phyloP scores from a whole-genome alignment of 2,329 filamentous ascomycete genomes.

The Volutella citrinella region DNA sequence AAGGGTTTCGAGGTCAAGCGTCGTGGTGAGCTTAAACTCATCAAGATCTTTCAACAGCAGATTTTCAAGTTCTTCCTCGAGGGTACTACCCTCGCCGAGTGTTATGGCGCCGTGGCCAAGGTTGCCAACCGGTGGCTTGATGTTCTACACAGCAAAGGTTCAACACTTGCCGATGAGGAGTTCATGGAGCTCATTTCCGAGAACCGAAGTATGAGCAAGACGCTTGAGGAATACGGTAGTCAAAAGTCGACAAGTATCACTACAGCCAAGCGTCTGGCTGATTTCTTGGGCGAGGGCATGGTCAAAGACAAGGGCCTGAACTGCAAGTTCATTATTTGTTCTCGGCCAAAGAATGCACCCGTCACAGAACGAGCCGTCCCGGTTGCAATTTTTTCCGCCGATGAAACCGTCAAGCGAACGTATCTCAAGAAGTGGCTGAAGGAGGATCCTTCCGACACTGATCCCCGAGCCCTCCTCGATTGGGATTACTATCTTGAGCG shows the following conservation, averaged over 20 bases:
- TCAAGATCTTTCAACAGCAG: constrained; percentile 99
- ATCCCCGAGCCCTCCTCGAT: constrained; percentile 85
- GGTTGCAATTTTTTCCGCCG: constrained; percentile 95
- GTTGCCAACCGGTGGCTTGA: constrained; percentile 97
- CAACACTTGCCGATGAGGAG: constrained; percentile 91
- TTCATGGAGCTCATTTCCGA: constrained; percentile 99
- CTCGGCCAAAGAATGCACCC: constrained; percentile 79
- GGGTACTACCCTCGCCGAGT: constrained; percentile 80
- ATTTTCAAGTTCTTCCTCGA: constrained; percentile 99
- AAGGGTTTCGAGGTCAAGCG: constrained; percentile 98
- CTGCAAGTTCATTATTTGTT: constrained; percentile 99
- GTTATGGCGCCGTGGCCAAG: constrained; percentile 86
- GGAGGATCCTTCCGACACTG: constrained; percentile 87
- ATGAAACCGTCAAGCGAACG: constrained; percentile 79
- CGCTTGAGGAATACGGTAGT: constrained; percentile 88
- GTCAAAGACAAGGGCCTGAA: constrained; percentile 98
- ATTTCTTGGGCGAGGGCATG: constrained; percentile 98
- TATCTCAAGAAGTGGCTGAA: constrained; percentile 95
- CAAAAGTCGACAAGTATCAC: constrained; percentile 99
- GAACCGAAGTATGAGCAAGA: constrained; percentile 97
- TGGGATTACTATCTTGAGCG: constrained; percentile 98
- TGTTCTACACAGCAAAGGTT: constrained; percentile 83
- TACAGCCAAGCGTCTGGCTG: constrained; percentile 88
- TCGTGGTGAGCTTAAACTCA: constrained; percentile 95
- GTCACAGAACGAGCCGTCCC: constrained; percentile 94